Conservation (phyloP, 495 filamentous ascomycete genomes). For the Aspergillus hancockii region DNA sequence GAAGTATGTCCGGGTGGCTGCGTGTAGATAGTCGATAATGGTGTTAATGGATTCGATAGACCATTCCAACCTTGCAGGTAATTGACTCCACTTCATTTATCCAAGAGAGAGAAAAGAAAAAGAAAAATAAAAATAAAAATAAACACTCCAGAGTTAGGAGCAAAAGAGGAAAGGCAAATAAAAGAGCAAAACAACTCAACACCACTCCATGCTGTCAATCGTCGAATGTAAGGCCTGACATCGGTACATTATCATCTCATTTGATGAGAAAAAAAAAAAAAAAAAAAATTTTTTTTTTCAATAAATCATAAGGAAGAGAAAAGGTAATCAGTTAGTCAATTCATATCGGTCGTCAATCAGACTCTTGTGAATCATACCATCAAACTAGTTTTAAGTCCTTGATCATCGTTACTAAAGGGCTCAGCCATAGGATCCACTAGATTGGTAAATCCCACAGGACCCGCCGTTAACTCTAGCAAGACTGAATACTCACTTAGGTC, state of each 20-base stretch:
- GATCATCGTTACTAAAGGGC: neutral
- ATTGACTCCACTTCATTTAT: too few relatives aligned
- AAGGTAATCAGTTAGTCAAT: slow-evolving; percentile 6
- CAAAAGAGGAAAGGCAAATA: neutral
- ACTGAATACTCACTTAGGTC: neutral
- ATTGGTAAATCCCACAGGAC: neutral
- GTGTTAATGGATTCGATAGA: neutral
- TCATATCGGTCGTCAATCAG: slow-evolving; percentile 23
- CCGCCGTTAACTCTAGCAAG: neutral
- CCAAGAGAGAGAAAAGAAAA: too few relatives aligned
- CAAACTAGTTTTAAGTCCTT: slow-evolving; percentile 2
- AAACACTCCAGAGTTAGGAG: neutral
- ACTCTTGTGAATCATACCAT: slow-evolving; percentile 11
- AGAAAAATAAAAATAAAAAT: neutral
- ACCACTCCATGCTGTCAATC: neutral
- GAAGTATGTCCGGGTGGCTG: too few relatives aligned
- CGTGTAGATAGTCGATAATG: neutral
- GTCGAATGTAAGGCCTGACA: neutral
- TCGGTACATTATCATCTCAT: neutral
- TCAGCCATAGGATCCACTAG: neutral
- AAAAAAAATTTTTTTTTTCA: too few relatives aligned
- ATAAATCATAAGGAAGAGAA: neutral
- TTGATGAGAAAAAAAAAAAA: slow-evolving; percentile 1
- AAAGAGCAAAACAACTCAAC: neutral
- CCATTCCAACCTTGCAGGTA: too few relatives aligned